Conservation (phyloP, 176 grass and related monocot genomes). For the Carex scoparia region DNA sequence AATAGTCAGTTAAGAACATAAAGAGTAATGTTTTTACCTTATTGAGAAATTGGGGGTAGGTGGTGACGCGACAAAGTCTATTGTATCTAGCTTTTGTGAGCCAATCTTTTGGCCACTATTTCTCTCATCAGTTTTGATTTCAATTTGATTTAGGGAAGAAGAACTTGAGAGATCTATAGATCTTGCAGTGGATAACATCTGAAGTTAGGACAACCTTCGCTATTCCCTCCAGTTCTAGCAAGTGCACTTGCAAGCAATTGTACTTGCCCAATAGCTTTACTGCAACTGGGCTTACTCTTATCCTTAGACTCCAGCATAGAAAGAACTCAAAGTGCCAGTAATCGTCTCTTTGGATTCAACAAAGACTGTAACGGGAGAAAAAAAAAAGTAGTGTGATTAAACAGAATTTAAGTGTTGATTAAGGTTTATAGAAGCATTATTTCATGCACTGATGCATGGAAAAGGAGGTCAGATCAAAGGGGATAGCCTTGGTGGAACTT, state of each 20-base stretch:
- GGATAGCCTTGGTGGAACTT: constrained; percentile 25
- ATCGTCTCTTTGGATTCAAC: constrained; percentile 24
- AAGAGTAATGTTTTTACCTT: constrained; percentile 56
- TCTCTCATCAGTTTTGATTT: constrained; percentile 34
- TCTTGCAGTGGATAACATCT: constrained; percentile 86
- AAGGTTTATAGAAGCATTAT: constrained; percentile 41
- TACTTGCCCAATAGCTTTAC: constrained; percentile 65
- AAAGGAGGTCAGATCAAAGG: constrained; percentile 16
- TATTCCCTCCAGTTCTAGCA: constrained; percentile 34
- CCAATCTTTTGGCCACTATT: constrained; percentile 37
- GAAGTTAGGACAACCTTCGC: constrained; percentile 47
- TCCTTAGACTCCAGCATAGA: constrained; percentile 81
- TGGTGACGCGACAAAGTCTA: constrained; percentile 42
- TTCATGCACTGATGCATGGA: constrained; percentile 51
- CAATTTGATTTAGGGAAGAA: constrained; percentile 24
- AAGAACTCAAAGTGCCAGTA: constrained; percentile 24
- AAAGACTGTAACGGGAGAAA: constrained; percentile 37
- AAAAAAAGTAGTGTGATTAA: constrained; percentile 39
- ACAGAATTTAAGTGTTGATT: constrained; percentile 9
- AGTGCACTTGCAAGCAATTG: constrained; percentile 32
- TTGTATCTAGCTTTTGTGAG: constrained; percentile 39
- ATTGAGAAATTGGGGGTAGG: constrained; percentile 75
- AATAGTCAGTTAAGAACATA: constrained; percentile 16
- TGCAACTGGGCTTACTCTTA: constrained; percentile 64
- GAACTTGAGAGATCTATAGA: constrained; percentile 62